phyloP scores from a whole-genome alignment of 2,329 filamentous ascomycete species.

The Cordyceps cicadae region DNA sequence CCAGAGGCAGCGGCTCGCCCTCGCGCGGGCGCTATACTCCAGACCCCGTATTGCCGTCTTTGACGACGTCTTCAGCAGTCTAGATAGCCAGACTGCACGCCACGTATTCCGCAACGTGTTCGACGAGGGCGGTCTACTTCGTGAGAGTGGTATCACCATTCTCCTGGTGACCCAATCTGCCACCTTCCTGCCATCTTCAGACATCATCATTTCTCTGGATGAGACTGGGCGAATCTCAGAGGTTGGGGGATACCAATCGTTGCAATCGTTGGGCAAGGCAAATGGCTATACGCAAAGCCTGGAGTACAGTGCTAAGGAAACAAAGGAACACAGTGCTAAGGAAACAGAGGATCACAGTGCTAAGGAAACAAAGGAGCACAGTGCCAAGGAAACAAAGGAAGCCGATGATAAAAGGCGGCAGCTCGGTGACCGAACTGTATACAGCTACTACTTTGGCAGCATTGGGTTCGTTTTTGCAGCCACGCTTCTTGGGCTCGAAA shows the following conservation, averaged over 20 bases:
- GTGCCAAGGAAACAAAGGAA: conserved; percentile 14
- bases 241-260: conserved; percentile 24
- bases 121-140: conserved; percentile 19
- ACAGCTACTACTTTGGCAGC: conserved; percentile 23
- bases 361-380: conserved; percentile 16
- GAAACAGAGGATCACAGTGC: conserved; percentile 18
- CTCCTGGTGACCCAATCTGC: conserved; percentile 30
- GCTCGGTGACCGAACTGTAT: conserved; percentile 22
- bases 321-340: conserved; percentile 20
- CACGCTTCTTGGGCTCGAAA: conserved; percentile 16
- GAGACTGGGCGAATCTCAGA: conserved; percentile 17
- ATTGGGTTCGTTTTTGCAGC: conserved; percentile 18
- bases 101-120: conserved; percentile 25
- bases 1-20: conserved; percentile 20
- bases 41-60: conserved; percentile 1
- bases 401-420: conserved; percentile 20
- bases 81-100: conserved; percentile 28
- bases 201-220: conserved; percentile 18
- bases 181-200: conserved; percentile 21
- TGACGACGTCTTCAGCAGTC: conserved; percentile 2
- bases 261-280: conserved; percentile 10
- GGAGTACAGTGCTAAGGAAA: too few relatives aligned
- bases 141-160: conserved; percentile 24
- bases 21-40: background rate
- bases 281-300: background rate